Evolutionary conservation across 2,329 filamentous ascomycete genomes (phyloP).

Genomic region (Hypoxylon sp.): DNA sequence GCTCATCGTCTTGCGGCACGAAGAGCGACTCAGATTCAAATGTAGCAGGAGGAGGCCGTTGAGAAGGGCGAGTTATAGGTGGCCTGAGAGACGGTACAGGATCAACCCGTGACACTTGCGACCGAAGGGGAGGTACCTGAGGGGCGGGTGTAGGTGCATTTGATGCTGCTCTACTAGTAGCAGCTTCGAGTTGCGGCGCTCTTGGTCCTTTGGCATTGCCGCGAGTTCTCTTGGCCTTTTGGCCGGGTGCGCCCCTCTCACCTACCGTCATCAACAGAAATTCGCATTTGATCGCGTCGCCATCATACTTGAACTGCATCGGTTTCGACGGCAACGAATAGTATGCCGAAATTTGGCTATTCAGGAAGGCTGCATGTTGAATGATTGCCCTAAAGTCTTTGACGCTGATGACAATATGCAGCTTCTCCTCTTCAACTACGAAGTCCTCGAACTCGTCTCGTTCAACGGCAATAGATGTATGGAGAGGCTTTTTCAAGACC

Average conservation of each 20-base stretch:
- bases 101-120: conserved; percentile 56
- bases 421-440: conserved; percentile 75
- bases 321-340: conserved; percentile 81
- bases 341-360: conserved; percentile 75
- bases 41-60: conserved; percentile 69
- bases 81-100: conserved; percentile 59
- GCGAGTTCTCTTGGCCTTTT: conserved; percentile 63
- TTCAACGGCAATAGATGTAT: conserved; percentile 84
- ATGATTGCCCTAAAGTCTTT: conserved; percentile 87
- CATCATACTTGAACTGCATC: conserved; percentile 79
- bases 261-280: conserved; percentile 88
- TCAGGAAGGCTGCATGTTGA: conserved; percentile 79
- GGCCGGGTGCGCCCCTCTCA: conserved; percentile 67
- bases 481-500: conserved; percentile 83
- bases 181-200: conserved; percentile 64
- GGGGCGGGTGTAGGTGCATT: conserved; percentile 52
- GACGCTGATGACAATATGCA: conserved; percentile 85
- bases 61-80: conserved; percentile 62
- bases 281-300: conserved; percentile 78
- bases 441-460: conserved; percentile 84
- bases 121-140: conserved; percentile 56
- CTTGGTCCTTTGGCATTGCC: conserved; percentile 59
- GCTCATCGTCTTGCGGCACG: conserved; percentile 77
- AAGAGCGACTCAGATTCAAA: conserved; percentile 78
- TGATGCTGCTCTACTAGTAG: conserved; percentile 61